These are phyloP conservation scores for Powellomyces hirtus DNA, from an alignment of 192 early-diverging fungal species.

Conservation along the genomic window DNA sequence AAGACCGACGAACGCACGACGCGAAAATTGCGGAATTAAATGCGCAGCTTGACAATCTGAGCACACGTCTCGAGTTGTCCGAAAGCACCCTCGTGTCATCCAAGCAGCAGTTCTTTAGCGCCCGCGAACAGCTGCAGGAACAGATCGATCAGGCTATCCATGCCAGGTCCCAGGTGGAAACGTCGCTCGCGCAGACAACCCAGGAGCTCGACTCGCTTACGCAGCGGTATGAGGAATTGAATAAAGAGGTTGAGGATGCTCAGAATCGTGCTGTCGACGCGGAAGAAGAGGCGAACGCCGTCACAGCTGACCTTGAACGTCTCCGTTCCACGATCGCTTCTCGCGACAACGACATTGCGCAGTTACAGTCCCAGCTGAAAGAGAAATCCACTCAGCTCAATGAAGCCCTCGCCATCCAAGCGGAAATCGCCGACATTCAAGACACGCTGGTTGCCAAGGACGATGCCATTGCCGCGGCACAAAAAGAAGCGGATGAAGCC, in stretches of 20 bases:
- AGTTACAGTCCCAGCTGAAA: constrained; percentile 18
- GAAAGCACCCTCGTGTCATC: constrained; percentile 32
- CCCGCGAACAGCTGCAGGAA: constrained; percentile 44
- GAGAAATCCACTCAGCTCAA: constrained; percentile 24
- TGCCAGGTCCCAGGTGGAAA: constrained; percentile 1
- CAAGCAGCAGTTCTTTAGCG: constrained; percentile 39
- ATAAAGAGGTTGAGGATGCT: constrained; percentile 11
- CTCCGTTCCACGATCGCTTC: constrained; percentile 3
- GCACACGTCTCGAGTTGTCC: constrained; percentile 16
- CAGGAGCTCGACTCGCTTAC: constrained; percentile 6
- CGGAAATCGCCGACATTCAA: constrained; percentile 20
- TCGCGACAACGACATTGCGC: constrained; percentile 17
- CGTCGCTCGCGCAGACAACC: constrained; percentile 1
- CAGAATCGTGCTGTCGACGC: constrained; percentile 6
- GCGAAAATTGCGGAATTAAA: background rate
- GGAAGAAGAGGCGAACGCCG: background rate
- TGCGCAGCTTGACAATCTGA: constrained; percentile 19
- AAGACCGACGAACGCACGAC: constrained; percentile 6
- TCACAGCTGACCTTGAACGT: constrained; percentile 20
- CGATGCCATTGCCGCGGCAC: constrained; percentile 18
- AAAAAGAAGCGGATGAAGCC: constrained; percentile 12
- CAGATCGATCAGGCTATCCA: constrained; percentile 26
- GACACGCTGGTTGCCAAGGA: constrained; percentile 29
- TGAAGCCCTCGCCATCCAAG: constrained; percentile 4
- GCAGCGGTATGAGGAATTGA: background rate